These are phyloP conservation scores for Debaryomyces hansenii DNA, from an alignment of 805 yeast species.

Conservation along the genomic window DNA sequence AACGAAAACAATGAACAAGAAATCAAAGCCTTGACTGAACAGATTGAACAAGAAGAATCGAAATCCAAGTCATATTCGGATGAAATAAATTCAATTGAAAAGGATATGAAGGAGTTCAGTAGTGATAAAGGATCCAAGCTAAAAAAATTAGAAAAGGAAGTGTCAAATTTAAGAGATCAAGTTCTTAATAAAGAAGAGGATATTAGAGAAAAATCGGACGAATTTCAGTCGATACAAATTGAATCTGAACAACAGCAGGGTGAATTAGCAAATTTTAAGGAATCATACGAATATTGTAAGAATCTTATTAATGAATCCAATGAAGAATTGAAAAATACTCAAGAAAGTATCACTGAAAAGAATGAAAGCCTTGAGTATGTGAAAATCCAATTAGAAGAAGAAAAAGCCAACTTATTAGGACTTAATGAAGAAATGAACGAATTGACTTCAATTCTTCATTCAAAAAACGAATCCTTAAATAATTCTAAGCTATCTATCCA, in stretches of 20 bases:
- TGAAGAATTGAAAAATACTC: conserved; percentile 4
- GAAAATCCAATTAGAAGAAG: conserved; percentile 45
- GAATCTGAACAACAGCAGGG: conserved; percentile 66
- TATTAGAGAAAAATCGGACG: conserved; percentile 48
- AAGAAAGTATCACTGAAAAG: conserved; percentile 27
- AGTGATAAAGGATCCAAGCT: conserved; percentile 79
- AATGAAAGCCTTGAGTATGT: conserved; percentile 15
- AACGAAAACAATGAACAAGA: conserved; percentile 47
- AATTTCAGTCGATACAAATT: conserved; percentile 62
- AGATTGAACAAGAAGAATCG: conserved; percentile 36
- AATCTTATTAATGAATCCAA: conserved; percentile 29
- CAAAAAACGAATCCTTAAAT: conserved; percentile 44
- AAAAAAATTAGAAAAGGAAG: conserved; percentile 58
- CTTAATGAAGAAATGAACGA: conserved; percentile 76
- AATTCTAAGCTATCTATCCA: conserved; percentile 54
- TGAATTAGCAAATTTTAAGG: conserved; percentile 52
- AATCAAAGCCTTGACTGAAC: conserved; percentile 39
- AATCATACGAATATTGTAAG: conserved; percentile 38
- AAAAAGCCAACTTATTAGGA: conserved; percentile 60
- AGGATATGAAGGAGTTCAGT: conserved; percentile 80
- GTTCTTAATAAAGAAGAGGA: conserved; percentile 41
- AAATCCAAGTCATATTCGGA: conserved; percentile 28
- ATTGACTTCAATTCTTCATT: conserved; percentile 45
- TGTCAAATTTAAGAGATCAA: conserved; percentile 30
- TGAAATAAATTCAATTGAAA: conserved; percentile 58